A percentile compares a stretch with the other conserved stretches of the same genome.
Conservation (phyloP, 2,329 filamentous ascomycete species). For the Trichophaea hybrida region DNA sequence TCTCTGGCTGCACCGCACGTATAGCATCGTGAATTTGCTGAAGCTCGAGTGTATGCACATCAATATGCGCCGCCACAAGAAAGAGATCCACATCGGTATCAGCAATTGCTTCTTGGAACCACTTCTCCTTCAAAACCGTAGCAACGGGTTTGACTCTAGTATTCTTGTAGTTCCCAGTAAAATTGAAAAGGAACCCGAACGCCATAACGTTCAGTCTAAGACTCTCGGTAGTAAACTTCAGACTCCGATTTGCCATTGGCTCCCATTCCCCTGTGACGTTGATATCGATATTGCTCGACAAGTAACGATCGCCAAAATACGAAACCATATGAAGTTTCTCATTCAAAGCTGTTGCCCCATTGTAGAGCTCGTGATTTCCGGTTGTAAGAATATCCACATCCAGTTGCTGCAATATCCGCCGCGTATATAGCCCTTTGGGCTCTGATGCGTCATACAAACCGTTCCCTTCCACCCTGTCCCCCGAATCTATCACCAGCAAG, state of each 20-base stretch:
- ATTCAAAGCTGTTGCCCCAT: constrained; percentile 57
- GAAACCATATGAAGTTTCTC: constrained; percentile 72
- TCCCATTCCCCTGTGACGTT: constrained; percentile 55
- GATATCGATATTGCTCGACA: constrained; percentile 82
- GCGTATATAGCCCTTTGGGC: constrained; percentile 78
- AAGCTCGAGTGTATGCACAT: constrained; percentile 36
- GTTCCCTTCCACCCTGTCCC: constrained; percentile 80
- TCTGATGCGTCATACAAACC: constrained; percentile 81
- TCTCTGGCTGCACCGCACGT: constrained; percentile 40
- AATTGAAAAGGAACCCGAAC: constrained; percentile 92
- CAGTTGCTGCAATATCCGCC: constrained; percentile 73
- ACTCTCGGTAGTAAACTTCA: constrained; percentile 83
- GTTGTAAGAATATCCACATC: constrained; percentile 69
- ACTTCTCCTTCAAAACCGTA: constrained; percentile 46
- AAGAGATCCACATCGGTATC: constrained; percentile 48
- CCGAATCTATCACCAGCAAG: constrained; percentile 85
- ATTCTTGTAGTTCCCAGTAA: constrained; percentile 80
- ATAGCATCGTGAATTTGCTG: constrained; percentile 44
- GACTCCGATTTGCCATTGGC: constrained; percentile 67
- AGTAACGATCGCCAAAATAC: constrained; percentile 44
- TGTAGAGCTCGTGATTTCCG: constrained; percentile 88
- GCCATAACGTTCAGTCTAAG: constrained; percentile 70
- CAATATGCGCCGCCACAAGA: constrained; percentile 50
- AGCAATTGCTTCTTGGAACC: constrained; percentile 51
- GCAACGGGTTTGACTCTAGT: constrained; percentile 62